Base-by-base conservation (phyloP, 169 alveolate species). In the Plasmodium sp. region DNA sequence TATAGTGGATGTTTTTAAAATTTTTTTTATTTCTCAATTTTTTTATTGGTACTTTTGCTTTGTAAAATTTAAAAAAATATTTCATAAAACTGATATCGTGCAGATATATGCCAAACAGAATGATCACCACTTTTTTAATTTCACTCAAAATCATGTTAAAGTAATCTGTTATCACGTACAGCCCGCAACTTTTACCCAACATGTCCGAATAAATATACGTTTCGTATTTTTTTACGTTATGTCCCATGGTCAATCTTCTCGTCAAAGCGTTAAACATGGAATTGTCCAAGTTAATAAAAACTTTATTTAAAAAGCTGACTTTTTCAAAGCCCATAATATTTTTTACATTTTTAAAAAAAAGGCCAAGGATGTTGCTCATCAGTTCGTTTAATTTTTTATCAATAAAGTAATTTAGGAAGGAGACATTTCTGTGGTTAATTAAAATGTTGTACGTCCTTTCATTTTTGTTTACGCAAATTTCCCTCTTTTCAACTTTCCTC, bases 271-370 rank as follows among this genome's bases (percentile, higher is more conserved):
- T 88, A 10, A 79, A 71, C 2, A 39, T 5, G 18, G 18, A 5
- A 79, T 77, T 88, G 81, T 67, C 83, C 54, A 88, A 5, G 36
- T 80, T n/a, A n/a, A 88, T 88, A 51, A 58, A 90, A 27, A 90
- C 74, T 80, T 80, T 90, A 74, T 90, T 90, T 27, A 90, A 54
- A 41, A 90, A 90, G 58, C 94, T 90, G 33, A 90, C 36, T 18
- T 90, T 79, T 31, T 90, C 58, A 90, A 62, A 90, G 2, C 94
- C 94, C 7, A 90, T 73, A 33, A 90, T 56, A 67, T 90, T 90
- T 43, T 80, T 90, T 80, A 90, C 48, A 90, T 90, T 80, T 5
- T 80, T 79, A 51, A 67, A 90, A 90, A 90, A 90, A 16, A 80
- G 82, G 12, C 45, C 31, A 62, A 72, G 6, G 36, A 90, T 90